Base-by-base conservation (phyloP, 176 grass and related monocot genomes). In the Coix lacrymajobi region DNA sequence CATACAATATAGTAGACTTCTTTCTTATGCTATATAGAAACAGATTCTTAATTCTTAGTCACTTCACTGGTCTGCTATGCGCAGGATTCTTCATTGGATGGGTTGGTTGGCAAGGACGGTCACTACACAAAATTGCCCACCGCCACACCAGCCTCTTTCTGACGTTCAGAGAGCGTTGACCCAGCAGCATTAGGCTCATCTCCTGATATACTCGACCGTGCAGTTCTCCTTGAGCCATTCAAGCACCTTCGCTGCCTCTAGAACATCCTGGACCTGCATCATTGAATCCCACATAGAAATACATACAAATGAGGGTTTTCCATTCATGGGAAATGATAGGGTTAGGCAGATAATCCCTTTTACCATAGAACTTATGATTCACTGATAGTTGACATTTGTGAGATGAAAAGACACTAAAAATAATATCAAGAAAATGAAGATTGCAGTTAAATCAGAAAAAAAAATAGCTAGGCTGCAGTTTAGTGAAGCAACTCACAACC, bases 221-320 rank as follows among this genome's bases (percentile, higher is more conserved):
- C 85, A 75, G 78, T 96, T 93, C 80, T 99, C 93, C 92, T 87
- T 91, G 86, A 95, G 87, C 93, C 93, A 99, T 75, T 99, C 93
- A 16, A 99, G 89, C 48, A 96, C 96, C 85, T 95, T 93, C 6
- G 93, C 92, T 44, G 85, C 93, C 83, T 95, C 91, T 22, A 98
- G 81, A 69, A 95, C 91, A 81, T 96, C 91, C 44, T 93, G 80
- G 46, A 99, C 89, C 93, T 98, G 76, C 14, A 76, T 51, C 19
- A 16, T 43, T 85, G 9, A 66, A 34, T 40, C 17, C n/a, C 69
- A 46, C 60, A 61, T 19, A 38, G 2, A 52, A 19, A 46, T 19
- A 33, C 45, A 45, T 41, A 76, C 0, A 48, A 1, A 33, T 46
- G 48, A n/a, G 37, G n/a, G 20, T 67, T 29, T 3, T 44, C 24